Conservation (phyloP, 1,284 basidiomycete species). For the Boletellus dicymbophilus region DNA sequence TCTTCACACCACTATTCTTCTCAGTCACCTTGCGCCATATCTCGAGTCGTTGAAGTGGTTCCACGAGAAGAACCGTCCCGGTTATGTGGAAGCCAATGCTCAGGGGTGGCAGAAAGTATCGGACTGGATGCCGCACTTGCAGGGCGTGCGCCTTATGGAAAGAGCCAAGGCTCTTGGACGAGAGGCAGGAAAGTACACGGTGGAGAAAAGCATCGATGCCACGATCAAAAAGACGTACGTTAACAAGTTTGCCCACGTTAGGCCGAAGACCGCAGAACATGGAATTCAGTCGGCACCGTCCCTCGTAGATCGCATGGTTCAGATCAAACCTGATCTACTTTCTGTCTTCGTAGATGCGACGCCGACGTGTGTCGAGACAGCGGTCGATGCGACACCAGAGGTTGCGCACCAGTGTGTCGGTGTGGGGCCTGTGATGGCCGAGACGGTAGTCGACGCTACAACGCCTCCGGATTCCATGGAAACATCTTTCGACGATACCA, state of each 20-base stretch:
- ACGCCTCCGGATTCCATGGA: slow-evolving; percentile 25
- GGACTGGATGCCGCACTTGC: slow-evolving; percentile 69
- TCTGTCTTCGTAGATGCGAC: slow-evolving; percentile 51
- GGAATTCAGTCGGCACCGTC: slow-evolving; percentile 51
- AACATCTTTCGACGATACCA: slow-evolving; percentile 28
- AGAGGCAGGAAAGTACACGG: slow-evolving; percentile 29
- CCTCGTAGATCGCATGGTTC: slow-evolving; percentile 45
- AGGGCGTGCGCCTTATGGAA: slow-evolving; percentile 62
- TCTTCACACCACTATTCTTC: slow-evolving; percentile 63
- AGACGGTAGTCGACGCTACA: slow-evolving; percentile 34
- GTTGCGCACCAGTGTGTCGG: slow-evolving; percentile 42
- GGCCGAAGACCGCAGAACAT: slow-evolving; percentile 43
- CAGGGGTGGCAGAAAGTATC: slow-evolving; percentile 66
- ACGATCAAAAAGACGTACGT: slow-evolving; percentile 43
- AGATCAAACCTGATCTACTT: slow-evolving; percentile 43
- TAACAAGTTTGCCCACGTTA: slow-evolving; percentile 50
- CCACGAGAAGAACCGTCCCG: slow-evolving; percentile 71
- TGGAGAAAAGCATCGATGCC: slow-evolving; percentile 59
- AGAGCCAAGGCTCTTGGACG: slow-evolving; percentile 44
- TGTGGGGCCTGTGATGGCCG: slow-evolving; percentile 32
- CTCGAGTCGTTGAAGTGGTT: slow-evolving; percentile 72
- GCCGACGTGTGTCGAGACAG: slow-evolving; percentile 28
- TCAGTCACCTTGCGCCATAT: slow-evolving; percentile 74
- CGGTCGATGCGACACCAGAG: slow-evolving; percentile 35
- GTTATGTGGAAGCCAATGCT: slow-evolving; percentile 64